Percentiles rank a stretch among this genome's conserved stretches.
Evolutionary conservation across 805 yeast species (phyloP).

Genomic region (Yarrowia sp.): DNA sequence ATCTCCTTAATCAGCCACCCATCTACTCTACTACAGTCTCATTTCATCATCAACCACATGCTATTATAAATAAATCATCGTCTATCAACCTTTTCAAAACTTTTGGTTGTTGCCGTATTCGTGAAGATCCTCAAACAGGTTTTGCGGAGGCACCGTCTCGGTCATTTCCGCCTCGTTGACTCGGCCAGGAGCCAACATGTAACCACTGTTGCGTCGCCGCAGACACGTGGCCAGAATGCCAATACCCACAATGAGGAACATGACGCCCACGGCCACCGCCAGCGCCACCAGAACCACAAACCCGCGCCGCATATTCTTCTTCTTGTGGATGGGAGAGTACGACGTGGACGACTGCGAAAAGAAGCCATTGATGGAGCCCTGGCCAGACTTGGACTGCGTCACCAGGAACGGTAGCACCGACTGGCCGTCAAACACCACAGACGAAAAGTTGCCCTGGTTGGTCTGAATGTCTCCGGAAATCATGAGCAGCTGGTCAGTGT

Average conservation of each 20-base stretch:
- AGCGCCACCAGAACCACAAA: constrained; percentile 65
- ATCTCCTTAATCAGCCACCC: too few species aligned
- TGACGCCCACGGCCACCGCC: constrained; percentile 60
- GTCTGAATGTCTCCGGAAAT: constrained; percentile 12
- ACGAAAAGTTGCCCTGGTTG: constrained; percentile 53
- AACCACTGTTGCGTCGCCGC: constrained; percentile 42
- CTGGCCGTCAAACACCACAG: constrained; percentile 63
- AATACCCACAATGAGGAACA: constrained; percentile 41
- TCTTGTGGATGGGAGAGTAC: constrained; percentile 28
- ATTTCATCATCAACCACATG: too few species aligned
- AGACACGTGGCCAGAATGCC: constrained; percentile 45
- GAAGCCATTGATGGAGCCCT: constrained; percentile 33
- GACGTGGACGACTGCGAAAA: constrained; percentile 35
- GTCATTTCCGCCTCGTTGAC: constrained; percentile 61
- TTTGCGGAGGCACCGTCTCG: constrained; percentile 59
- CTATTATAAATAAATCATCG: background rate
- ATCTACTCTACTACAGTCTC: too few species aligned
- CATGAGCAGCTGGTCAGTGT: background rate
- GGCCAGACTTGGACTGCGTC: constrained; percentile 34
- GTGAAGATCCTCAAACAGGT: constrained; percentile 44
- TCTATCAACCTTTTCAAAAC: background rate
- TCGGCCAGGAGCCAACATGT: constrained; percentile 50
- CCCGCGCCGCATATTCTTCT: constrained; percentile 47
- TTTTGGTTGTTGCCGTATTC: background rate
- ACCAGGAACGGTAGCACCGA: constrained; percentile 65